Percentiles rank a stretch among this genome's conserved stretches.
These are phyloP conservation scores for Astragalus glycyphyllos DNA, from an alignment of 306 rosid genomes.

Conservation along the genomic window DNA sequence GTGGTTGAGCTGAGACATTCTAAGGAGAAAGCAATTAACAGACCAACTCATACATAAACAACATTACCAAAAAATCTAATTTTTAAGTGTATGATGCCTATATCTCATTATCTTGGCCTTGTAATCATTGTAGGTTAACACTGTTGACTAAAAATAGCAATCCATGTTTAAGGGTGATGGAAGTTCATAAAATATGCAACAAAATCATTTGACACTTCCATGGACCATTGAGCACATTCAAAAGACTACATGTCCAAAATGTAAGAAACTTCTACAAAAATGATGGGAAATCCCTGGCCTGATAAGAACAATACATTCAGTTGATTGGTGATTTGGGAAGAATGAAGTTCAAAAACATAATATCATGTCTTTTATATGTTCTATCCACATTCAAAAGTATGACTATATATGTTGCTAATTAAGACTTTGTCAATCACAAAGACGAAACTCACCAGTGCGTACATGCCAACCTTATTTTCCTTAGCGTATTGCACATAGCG, in stretches of 20 bases:
- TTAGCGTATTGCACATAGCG: slow-evolving; percentile 36
- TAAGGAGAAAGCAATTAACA: slow-evolving; percentile 4
- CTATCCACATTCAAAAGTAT: slow-evolving; percentile 1
- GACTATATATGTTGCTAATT: background rate
- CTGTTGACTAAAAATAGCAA: slow-evolving; percentile 3
- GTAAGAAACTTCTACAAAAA: slow-evolving; percentile 14
- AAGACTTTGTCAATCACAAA: background rate
- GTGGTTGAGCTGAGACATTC: no score
- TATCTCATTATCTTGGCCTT: slow-evolving; percentile 19
- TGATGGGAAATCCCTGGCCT: slow-evolving; percentile 3
- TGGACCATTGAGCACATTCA: slow-evolving; percentile 1
- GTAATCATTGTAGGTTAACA: background rate
- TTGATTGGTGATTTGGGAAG: slow-evolving; percentile 9
- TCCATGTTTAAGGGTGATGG: background rate
- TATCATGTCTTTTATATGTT: background rate
- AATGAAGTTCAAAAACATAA: slow-evolving; percentile 22
- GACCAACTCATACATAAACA: background rate
- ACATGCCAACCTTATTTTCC: background rate
- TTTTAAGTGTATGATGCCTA: slow-evolving; percentile 6
- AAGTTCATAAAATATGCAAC: background rate
- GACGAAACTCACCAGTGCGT: slow-evolving; percentile 37
- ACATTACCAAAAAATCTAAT: background rate
- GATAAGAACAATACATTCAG: slow-evolving; percentile 28
- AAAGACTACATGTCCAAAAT: slow-evolving; percentile 19
- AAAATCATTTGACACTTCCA: slow-evolving; percentile 20